Conservation (phyloP, 805 yeast genomes). For the Tetrapisispora arboricola region DNA sequence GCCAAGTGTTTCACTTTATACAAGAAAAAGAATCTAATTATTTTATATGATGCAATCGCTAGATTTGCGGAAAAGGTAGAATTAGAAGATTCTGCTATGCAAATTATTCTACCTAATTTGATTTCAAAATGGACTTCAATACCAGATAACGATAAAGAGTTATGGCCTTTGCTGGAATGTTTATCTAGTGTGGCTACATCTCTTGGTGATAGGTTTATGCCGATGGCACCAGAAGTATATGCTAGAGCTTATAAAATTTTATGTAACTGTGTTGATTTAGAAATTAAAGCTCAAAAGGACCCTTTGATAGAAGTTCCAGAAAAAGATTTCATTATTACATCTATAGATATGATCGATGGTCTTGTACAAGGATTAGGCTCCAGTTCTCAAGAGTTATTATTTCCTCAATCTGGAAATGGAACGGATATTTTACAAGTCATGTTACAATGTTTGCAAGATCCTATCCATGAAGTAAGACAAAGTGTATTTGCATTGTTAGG, state of each 20-base stretch:
- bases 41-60: constrained; percentile 83
- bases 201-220: constrained; percentile 74
- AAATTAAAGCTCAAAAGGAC: constrained; percentile 51
- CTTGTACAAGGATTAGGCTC: constrained; percentile 77
- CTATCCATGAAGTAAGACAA: constrained; percentile 82
- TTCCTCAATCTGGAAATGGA: constrained; percentile 24
- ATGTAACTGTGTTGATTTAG: constrained; percentile 54
- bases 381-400: constrained; percentile 40
- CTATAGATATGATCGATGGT: constrained; percentile 87
- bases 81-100: constrained; percentile 47
- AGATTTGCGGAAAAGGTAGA: constrained; percentile 71
- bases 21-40: constrained; percentile 70
- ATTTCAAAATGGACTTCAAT: constrained; percentile 70
- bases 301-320: constrained; percentile 71
- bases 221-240: constrained; percentile 81
- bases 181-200: constrained; percentile 86
- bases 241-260: constrained; percentile 66
- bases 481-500: constrained; percentile 84
- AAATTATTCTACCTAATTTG: constrained; percentile 67
- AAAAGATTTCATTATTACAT: constrained; percentile 80
- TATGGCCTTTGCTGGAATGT: constrained; percentile 91
- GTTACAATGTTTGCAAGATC: constrained; percentile 62
- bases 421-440: constrained; percentile 49
- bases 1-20: constrained; percentile 64
- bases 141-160: constrained; percentile 67